Evolutionary conservation across 495 filamentous ascomycete species (phyloP).

Genomic region (Platismatia glauca): DNA sequence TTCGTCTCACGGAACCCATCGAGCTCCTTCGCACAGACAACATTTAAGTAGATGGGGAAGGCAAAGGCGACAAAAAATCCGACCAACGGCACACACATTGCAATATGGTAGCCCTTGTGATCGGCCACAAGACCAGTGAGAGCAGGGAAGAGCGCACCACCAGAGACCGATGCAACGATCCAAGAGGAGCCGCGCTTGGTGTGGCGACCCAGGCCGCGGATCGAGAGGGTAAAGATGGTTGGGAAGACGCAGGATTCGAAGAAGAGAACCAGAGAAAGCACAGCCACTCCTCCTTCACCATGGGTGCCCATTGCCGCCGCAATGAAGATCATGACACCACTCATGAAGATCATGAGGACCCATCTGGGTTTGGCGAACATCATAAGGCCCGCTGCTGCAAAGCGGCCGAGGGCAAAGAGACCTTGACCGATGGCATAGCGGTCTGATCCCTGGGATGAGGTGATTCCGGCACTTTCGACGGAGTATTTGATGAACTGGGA

Average conservation of each 20-base stretch:
- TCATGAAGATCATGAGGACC: neutral
- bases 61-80: neutral
- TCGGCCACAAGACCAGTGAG: neutral
- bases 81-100: neutral
- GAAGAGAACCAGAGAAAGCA: constrained; percentile 57
- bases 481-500: constrained; percentile 46
- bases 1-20: neutral
- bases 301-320: constrained; percentile 37
- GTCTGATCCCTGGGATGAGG: constrained; percentile 27
- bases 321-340: neutral
- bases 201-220: constrained; percentile 60
- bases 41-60: neutral
- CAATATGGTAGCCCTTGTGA: neutral
- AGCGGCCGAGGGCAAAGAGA: constrained; percentile 51
- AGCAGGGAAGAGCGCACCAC: neutral
- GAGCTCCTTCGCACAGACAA: neutral
- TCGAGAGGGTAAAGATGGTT: constrained; percentile 57
- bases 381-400: constrained; percentile 44
- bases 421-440: constrained; percentile 59
- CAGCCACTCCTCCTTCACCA: constrained; percentile 45
- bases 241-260: constrained; percentile 67
- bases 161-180: constrained; percentile 42
- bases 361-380: constrained; percentile 19
- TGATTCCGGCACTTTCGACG: constrained; percentile 27
- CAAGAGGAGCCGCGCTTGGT: constrained; percentile 62